A percentile compares a stretch with the other conserved stretches of the same genome.
Conservation (phyloP, 306 rosid genomes). For the Boehmeria nivea region DNA sequence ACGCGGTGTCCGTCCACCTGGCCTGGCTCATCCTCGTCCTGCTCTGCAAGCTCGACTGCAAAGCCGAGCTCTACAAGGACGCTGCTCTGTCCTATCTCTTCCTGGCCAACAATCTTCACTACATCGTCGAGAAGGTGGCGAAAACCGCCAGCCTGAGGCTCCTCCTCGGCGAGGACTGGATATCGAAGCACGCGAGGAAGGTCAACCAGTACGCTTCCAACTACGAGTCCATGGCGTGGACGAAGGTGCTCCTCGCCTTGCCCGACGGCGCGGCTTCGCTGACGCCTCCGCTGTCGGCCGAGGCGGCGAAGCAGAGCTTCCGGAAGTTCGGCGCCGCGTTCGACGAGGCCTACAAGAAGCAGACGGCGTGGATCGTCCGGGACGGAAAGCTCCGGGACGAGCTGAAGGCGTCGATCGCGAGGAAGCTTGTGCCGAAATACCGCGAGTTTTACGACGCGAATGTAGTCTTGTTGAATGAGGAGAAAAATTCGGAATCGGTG, state of each 20-base stretch:
- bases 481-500: constrained; percentile 22
- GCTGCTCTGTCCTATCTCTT: constrained; percentile 42
- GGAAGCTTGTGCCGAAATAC: constrained; percentile 33
- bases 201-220: constrained; percentile 29
- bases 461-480: constrained; percentile 7
- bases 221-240: constrained; percentile 44
- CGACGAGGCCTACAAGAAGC: constrained; percentile 41
- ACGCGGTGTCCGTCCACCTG: constrained; percentile 26
- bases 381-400: constrained; percentile 38
- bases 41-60: constrained; percentile 43
- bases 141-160: constrained; percentile 22
- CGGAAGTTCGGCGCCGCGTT: constrained; percentile 34
- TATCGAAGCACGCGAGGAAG: constrained; percentile 30
- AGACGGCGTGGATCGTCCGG: constrained; percentile 38
- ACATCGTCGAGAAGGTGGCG: constrained; percentile 39
- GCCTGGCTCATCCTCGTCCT: constrained; percentile 51
- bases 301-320: constrained; percentile 25
- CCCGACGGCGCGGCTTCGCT: constrained; percentile 1
- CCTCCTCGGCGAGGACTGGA: constrained; percentile 40
- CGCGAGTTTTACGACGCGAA: constrained; percentile 27
- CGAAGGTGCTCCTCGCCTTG: constrained; percentile 31
- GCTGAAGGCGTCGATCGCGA: constrained; percentile 38
- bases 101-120: constrained; percentile 43
- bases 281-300: constrained; percentile 26
- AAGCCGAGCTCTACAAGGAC: constrained; percentile 43